Evolutionary conservation across 2,329 filamentous ascomycete species (phyloP), one percentile per base, ranked within the genome.

Genomic region (Lomentospora prolificans): DNA sequence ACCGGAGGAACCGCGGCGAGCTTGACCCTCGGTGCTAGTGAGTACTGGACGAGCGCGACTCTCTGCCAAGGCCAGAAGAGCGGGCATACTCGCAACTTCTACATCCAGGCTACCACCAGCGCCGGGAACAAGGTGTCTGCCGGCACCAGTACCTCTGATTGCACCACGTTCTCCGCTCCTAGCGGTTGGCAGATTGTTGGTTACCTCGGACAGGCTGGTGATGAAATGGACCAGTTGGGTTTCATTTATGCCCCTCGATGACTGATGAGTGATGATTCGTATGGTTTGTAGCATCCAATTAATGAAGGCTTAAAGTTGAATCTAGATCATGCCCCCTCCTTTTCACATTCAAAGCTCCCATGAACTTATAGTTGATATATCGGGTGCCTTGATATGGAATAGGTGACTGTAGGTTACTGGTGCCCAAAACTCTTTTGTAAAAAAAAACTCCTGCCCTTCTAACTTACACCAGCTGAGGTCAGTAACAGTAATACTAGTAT

Each of bases 211-310:
- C 73, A 77, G 61, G 67, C 63, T 58, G 80, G 77, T 0, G 76
- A 80, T 57, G 78, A 82, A 66, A 62, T 84, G 48, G 80, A 83
- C 63, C 74, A 76, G 64, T 61, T 83, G 36, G 79, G 66, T 0
- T 74, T 78, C 58, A 64, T 76, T 27, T 78, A 74, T 58, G 73
- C 70, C 17, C 70, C 70, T 14, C 67, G 69, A 62, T 75, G n/a
- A 54, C 5, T 27, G 30, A 22, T 48, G 22, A 19, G 22, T 19
- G 44, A 48, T 48, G 44, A 8, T 10, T 14, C 12, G 17, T n/a
- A 48, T 48, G 6, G 12, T 48, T 2, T 2, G 3, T 3, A 3
- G n/a, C n/a, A n/a, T n/a, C n/a, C n/a, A n/a, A n/a, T n/a, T n/a
- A n/a, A n/a, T n/a, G n/a, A n/a, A n/a, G n/a, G n/a, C n/a, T 48